Conservation (phyloP, 768 basidiomycete genomes). For the Rhodotorula babjevae region DNA sequence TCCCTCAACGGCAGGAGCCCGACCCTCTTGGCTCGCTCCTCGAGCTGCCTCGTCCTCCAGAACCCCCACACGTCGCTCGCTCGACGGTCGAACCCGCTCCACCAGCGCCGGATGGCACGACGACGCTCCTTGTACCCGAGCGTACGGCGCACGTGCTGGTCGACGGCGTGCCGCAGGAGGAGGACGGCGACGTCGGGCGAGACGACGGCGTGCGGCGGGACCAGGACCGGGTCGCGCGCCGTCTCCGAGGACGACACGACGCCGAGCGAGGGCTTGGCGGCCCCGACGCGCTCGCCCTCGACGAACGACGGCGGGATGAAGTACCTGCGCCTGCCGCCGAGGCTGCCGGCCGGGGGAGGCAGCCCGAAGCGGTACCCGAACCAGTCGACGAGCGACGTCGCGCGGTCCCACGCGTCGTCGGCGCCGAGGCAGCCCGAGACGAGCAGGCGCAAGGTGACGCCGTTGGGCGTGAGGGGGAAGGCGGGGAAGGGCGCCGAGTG, state of each 20-base stretch:
- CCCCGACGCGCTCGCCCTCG: background rate
- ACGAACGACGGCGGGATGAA: background rate
- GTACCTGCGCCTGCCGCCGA: background rate
- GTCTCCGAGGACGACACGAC: background rate
- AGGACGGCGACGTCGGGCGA: constrained; percentile 9
- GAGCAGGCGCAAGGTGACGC: constrained; percentile 9
- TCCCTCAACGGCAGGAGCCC: background rate
- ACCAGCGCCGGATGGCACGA: background rate
- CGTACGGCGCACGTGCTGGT: background rate
- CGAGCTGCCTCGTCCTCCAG: background rate
- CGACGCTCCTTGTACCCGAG: background rate
- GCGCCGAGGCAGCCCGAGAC: background rate
- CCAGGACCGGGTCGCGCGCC: background rate
- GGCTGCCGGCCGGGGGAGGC: background rate
- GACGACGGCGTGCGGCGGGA: constrained; percentile 9
- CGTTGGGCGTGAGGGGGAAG: background rate
- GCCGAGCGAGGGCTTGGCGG: background rate
- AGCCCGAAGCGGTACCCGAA: constrained; percentile 6
- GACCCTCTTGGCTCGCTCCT: background rate
- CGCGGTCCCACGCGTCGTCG: background rate
- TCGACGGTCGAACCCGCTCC: background rate
- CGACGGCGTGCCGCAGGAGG: constrained; percentile 6
- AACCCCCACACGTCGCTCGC: background rate
- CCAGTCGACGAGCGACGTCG: constrained; percentile 9
- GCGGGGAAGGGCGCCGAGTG: background rate